These are phyloP conservation scores for Scenedesmus sp. DNA, from an alignment of 163 green algal species.

Conservation along the genomic window DNA sequence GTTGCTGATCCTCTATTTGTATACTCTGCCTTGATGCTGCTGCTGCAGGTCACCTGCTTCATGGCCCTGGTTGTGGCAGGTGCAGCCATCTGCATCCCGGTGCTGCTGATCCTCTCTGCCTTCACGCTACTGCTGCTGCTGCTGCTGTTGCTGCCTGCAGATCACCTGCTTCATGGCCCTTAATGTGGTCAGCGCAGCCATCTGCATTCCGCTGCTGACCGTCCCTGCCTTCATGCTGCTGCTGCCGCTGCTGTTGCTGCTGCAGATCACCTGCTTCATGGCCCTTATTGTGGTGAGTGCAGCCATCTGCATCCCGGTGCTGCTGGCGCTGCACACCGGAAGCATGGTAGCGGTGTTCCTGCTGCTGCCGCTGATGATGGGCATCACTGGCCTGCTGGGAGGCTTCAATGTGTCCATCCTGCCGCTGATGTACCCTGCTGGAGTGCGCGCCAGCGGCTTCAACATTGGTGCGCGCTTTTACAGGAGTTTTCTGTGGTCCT, in stretches of 20 bases:
- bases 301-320: background rate
- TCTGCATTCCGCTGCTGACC: no score
- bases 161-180: no score
- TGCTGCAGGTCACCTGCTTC: background rate
- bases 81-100: background rate
- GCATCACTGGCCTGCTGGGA: background rate
- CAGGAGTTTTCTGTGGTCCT: no score
- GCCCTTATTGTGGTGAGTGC: background rate
- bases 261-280: background rate
- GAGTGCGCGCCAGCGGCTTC: slow-evolving; percentile 13
- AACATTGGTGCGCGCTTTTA: background rate
- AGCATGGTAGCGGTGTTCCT: background rate
- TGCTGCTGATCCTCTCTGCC: background rate
- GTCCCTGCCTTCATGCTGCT: no score
- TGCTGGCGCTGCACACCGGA: slow-evolving; percentile 6
- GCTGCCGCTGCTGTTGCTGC: background rate
- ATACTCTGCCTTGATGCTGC: no score
- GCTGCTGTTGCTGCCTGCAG: background rate
- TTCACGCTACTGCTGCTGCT: background rate
- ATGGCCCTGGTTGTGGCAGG: background rate
- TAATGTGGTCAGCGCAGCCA: no score
- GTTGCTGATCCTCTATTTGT: no score
- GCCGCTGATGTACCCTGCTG: slow-evolving; percentile 19
- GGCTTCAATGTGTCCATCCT: slow-evolving; percentile 1
- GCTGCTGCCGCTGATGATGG: slow-evolving; percentile 10